Base-by-base conservation (phyloP, 345 rosid species). In the Eucalyptus polybractea region DNA sequence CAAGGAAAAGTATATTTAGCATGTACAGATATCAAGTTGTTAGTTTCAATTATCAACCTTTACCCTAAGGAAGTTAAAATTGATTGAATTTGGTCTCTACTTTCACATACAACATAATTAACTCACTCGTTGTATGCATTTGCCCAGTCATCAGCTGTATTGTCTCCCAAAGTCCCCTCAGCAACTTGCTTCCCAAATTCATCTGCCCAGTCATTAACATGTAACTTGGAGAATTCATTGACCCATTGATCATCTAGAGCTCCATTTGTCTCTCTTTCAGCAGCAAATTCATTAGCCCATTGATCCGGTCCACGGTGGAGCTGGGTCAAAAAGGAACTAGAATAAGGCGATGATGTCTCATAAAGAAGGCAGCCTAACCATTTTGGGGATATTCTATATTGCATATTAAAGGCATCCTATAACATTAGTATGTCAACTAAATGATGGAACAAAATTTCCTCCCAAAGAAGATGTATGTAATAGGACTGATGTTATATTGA, bases 101-200 rank as follows among this genome's bases (percentile, higher is more conserved):
- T 76, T 40, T 76, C 47, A 76, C 45, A 76, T 40, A 76, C 29
- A 76, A 76, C 88, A 94, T n/a, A 83, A 69, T 53, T 56, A 47
- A 95, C 99, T 95, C 93, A 98, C 99, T 96, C 99, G 88, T 96
- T 99, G 90, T 96, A 98, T 58, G 98, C 97, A 92, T 94, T 95
- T 90, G 96, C 97, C 99, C 99, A 98, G 88, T 88, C 92, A 94
- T 96, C 98, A 88, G 94, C 92, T 42, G 97, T 91, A 92, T 90
- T 92, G 62, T 93, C 98, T 86, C 95, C 98, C 56, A 92, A 88
- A 86, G 94, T 93, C 90, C 96, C 96, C 89, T 96, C 98, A 80
- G 92, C 94, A 88, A 94, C 92, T 89, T 96, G 95, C 91, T 88
- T 93, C 47, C 94, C 97, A 92, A 96, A 98, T 93, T 98, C 99